Conservation (phyloP, 495 filamentous ascomycete genomes). For the Parathielavia hyrcaniae region DNA sequence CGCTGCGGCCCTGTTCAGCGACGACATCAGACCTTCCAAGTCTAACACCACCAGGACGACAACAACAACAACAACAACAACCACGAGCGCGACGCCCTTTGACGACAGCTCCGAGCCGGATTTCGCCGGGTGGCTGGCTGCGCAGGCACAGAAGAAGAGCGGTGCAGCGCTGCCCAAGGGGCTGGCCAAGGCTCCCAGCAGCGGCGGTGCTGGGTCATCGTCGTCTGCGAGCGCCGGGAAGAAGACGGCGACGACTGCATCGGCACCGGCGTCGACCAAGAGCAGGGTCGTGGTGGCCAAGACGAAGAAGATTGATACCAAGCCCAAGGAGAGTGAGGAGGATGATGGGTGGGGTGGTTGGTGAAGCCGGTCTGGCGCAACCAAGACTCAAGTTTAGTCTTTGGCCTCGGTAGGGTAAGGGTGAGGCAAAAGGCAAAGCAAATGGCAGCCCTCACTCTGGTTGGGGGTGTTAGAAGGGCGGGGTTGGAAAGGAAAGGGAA, state of each 20-base stretch:
- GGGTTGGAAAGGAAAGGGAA: too few species aligned
- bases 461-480: background rate
- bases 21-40: conserved; percentile 37
- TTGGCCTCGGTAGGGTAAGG: too few species aligned
- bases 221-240: conserved; percentile 18
- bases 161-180: conserved; percentile 66
- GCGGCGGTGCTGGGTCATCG: conserved; percentile 27
- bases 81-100: conserved; percentile 48
- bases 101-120: conserved; percentile 84
- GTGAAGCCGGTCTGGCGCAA: conserved; percentile 27
- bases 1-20: conserved; percentile 41
- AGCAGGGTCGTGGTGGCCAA: conserved; percentile 13
- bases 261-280: conserved; percentile 23
- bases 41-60: conserved; percentile 43
- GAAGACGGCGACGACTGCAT: conserved; percentile 8
- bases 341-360: conserved; percentile 67
- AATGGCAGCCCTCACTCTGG: too few species aligned
- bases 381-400: background rate
- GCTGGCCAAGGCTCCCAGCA: conserved; percentile 56
- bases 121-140: conserved; percentile 88
- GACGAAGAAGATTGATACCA: conserved; percentile 49
- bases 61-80: conserved; percentile 20
- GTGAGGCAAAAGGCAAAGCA: too few species aligned
- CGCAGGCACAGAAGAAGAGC: conserved; percentile 69
- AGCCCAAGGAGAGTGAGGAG: conserved; percentile 49